Conservation (phyloP, 1,139 yeast genomes). For the Martiniozyma asiatica region DNA sequence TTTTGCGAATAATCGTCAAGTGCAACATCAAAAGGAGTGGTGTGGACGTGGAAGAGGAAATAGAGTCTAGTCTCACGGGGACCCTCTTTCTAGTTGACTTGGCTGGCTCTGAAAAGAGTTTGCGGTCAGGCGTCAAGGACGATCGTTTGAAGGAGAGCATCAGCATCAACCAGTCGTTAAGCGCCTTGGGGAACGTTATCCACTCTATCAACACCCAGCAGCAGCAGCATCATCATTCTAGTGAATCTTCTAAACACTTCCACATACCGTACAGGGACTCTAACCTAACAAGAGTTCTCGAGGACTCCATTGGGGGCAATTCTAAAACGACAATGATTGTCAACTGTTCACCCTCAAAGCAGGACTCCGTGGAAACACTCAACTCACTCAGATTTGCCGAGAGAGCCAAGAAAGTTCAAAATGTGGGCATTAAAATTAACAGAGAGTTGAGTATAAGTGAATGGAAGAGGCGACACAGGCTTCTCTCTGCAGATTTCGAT, state of each 20-base stretch:
- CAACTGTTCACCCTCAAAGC: slow-evolving; percentile 60
- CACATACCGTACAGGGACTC: slow-evolving; percentile 79
- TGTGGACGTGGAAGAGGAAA: too few species aligned
- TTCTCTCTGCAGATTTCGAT: too few species aligned
- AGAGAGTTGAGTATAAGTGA: too few species aligned
- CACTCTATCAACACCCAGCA: slow-evolving; percentile 54
- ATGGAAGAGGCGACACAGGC: neutral
- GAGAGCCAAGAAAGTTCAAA: slow-evolving; percentile 62
- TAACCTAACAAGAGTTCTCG: slow-evolving; percentile 68
- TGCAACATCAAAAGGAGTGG: too few species aligned
- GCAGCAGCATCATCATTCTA: neutral
- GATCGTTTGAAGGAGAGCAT: slow-evolving; percentile 73
- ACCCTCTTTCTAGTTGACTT: slow-evolving; percentile 69
- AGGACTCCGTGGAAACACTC: slow-evolving; percentile 57
- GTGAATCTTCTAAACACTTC: slow-evolving; percentile 40
- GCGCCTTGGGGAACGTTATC: slow-evolving; percentile 73
- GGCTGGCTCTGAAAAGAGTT: slow-evolving; percentile 85
- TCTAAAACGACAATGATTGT: slow-evolving; percentile 70
- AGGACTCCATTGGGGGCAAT: slow-evolving; percentile 82
- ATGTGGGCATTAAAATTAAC: slow-evolving; percentile 19
- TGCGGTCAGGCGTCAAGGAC: slow-evolving; percentile 70
- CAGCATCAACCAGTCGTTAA: slow-evolving; percentile 67
- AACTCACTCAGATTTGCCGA: slow-evolving; percentile 74
- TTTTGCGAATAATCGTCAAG: slow-evolving; percentile 53
- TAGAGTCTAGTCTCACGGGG: slow-evolving; percentile 46